Base-by-base conservation (phyloP, 768 basidiomycete species). In the Cystofilobasidium capitatum region DNA sequence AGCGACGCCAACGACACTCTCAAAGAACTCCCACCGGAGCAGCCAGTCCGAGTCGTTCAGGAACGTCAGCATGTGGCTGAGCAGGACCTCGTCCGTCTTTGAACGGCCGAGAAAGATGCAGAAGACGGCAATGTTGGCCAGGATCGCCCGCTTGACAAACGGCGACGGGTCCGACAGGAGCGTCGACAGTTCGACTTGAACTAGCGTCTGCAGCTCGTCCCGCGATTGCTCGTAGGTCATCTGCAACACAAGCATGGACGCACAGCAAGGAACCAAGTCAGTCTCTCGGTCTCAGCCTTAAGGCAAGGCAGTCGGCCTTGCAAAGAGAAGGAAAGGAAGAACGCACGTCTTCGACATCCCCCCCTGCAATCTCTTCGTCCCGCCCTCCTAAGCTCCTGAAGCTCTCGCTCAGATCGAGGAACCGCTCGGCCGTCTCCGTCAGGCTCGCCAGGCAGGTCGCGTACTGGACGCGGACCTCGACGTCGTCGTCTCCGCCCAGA, bases 21-120 rank as follows among this genome's bases (percentile, higher is more conserved):
- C 92, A 73, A 97, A 96, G 77, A 98, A 99, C 0, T 89, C 89
- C 73, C 86, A 84, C 2, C 96, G 83, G 61, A 98, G 78, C 20
- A 88, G 78, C 94, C 96, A 98, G 75, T 97, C 93, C 22, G 89
- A 81, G 73, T 94, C 90, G 72, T 94, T 91, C 0, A 81, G 81
- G 8, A 82, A 82, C 4, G 83, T 83, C 62, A 90, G 80, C 86
- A 93, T 79, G 78, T 88, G 10, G 86, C 85, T 1, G 83, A 84
- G 36, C 9, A 99, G 78, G 10, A 97, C 89, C 72, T 99, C 96
- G 77, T 94, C 94, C 1, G 96, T 94, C 75, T 86, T 88, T 74
- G 91, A 88, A 29, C 92, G 79, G 7, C 93, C 94, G 36, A 98
- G 83, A 79, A 98, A 98, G 59, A 92, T 85, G 75, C 96, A 98